A percentile compares a stretch with the other conserved stretches of the same genome.
phyloP scores from a whole-genome alignment of 106 monocot genomes.

The Chionographis japonica region DNA sequence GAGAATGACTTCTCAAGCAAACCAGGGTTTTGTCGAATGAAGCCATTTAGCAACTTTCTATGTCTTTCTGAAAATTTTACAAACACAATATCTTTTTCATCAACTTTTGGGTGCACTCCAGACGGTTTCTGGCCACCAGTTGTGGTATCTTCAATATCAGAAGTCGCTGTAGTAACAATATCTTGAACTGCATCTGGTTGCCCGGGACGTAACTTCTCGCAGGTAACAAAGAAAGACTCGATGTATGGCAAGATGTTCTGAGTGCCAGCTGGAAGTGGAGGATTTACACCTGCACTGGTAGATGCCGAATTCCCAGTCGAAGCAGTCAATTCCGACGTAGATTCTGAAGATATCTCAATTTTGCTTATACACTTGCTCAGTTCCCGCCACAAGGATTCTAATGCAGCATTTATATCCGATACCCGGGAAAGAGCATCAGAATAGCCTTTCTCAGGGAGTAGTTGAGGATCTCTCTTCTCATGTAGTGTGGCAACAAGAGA shows the following conservation, averaged over 20 bases:
- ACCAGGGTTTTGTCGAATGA: constrained; percentile 91
- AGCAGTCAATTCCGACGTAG: constrained; percentile 36
- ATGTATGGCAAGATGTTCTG: constrained; percentile 96
- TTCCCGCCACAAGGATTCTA: constrained; percentile 88
- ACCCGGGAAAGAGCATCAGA: constrained; percentile 64
- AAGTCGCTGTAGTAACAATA: constrained; percentile 19
- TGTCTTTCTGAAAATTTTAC: constrained; percentile 94
- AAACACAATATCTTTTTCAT: constrained; percentile 72
- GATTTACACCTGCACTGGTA: constrained; percentile 29
- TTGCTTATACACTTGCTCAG: constrained; percentile 87
- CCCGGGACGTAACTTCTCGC: constrained; percentile 76
- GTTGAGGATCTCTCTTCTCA: constrained; percentile 67
- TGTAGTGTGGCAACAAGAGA: constrained; percentile 71
- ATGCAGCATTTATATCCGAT: constrained; percentile 62
- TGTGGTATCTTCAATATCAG: constrained; percentile 56
- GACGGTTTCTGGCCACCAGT: constrained; percentile 37
- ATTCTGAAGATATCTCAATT: constrained; percentile 79
- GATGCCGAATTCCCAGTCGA: constrained; percentile 28
- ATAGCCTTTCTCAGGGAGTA: constrained; percentile 48
- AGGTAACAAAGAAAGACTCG: constrained; percentile 94
- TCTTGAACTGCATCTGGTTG: constrained; percentile 45
- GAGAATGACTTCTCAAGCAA: constrained; percentile 97
- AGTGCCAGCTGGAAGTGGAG: constrained; percentile 83
- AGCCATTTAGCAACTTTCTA: constrained; percentile 79
- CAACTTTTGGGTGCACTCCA: constrained; percentile 21